Evolutionary conservation across 2,329 filamentous ascomycete species (phyloP).

Genomic region (Cladosporium oxysporum): DNA sequence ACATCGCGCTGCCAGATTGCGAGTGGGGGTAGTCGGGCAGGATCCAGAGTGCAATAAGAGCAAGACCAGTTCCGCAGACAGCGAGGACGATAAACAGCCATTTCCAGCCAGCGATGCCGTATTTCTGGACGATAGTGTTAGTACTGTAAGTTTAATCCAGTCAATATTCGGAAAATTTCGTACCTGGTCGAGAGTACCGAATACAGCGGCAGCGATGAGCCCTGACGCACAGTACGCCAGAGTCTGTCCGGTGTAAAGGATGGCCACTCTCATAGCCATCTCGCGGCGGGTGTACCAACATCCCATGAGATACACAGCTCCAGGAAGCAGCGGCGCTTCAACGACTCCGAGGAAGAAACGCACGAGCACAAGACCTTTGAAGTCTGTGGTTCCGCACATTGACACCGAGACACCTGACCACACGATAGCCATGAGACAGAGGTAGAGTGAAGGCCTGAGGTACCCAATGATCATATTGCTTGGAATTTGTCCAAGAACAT

Average conservation of each 20-base stretch:
- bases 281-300: constrained; percentile 42
- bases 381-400: constrained; percentile 29
- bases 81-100: constrained; percentile 19
- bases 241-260: constrained; percentile 44
- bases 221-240: constrained; percentile 69
- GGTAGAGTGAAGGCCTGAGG: constrained; percentile 47
- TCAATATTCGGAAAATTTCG: constrained; percentile 20
- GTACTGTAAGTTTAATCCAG: too few relatives aligned
- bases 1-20: constrained; percentile 45
- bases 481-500: constrained; percentile 44
- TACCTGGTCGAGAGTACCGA: constrained; percentile 58
- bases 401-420: constrained; percentile 39
- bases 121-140: constrained; percentile 36
- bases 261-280: constrained; percentile 29
- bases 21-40: constrained; percentile 66
- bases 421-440: constrained; percentile 31
- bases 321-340: constrained; percentile 19
- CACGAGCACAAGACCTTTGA: constrained; percentile 30
- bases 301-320: constrained; percentile 33
- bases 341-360: constrained; percentile 27
- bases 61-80: constrained; percentile 58
- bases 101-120: constrained; percentile 22
- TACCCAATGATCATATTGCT: constrained; percentile 51
- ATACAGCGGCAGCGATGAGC: constrained; percentile 58
- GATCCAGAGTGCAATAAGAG: constrained; percentile 58